Evolutionary conservation across 139 green algal genomes (phyloP).

Genomic region (Micractinium conductrix): DNA sequence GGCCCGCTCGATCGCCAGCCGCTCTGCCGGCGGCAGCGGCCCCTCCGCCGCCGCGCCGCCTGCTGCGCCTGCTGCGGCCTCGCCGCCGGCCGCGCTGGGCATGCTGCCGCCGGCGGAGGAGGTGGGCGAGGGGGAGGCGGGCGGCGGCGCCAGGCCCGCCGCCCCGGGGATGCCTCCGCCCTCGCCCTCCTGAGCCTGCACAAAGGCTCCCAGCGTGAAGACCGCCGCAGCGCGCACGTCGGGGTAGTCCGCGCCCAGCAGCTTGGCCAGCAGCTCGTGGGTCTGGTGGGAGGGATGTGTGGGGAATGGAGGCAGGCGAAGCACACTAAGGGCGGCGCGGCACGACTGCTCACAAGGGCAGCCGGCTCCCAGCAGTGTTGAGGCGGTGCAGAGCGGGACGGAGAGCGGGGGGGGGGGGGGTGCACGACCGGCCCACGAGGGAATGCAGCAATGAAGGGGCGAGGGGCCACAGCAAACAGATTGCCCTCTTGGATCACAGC

Average conservation of each 20-base stretch:
- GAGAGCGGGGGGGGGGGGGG: no score
- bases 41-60: neutral
- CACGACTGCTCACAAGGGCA: no score
- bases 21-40: constrained; percentile 11
- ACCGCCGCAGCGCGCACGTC: constrained; percentile 90
- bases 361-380: no score
- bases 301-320: neutral
- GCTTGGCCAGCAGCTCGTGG: constrained; percentile 58
- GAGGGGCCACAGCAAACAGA: no score
- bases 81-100: neutral
- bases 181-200: constrained; percentile 51
- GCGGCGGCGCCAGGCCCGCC: neutral
- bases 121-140: neutral
- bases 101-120: neutral
- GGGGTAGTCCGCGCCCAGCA: constrained; percentile 59
- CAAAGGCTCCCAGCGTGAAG: constrained; percentile 83
- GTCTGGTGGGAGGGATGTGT: constrained; percentile 20
- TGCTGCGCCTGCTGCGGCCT: neutral
- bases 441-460: no score
- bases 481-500: no score
- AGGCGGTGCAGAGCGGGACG: no score
- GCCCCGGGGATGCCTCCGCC: constrained; percentile 4
- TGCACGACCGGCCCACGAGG: no score
- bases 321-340: no score
- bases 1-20: constrained; percentile 41